phyloP scores from a whole-genome alignment of 768 basidiomycete species.

The Lentinula aciculospora region DNA sequence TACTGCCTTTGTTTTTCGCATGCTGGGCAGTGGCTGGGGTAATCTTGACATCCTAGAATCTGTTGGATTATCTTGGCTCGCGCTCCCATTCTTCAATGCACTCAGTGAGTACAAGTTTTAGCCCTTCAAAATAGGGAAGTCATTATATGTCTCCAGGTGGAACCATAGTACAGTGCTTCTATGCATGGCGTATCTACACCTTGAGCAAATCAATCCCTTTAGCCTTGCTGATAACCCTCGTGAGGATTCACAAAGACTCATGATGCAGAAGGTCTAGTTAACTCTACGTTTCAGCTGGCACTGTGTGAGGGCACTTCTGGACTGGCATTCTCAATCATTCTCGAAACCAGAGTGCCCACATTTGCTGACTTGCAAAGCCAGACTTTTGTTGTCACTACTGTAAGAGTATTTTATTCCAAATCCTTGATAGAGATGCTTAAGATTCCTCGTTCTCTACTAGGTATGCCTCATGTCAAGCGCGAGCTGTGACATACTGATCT shows the following conservation, averaged over 20 bases:
- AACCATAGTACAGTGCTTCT: background rate
- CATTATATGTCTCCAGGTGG: background rate
- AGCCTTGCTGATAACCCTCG: background rate
- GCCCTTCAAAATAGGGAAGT: background rate
- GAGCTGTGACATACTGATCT: background rate
- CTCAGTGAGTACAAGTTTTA: background rate
- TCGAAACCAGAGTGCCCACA: background rate
- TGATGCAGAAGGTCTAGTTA: background rate
- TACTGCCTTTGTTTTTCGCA: background rate
- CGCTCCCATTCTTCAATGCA: background rate
- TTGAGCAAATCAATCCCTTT: background rate
- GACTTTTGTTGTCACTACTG: background rate
- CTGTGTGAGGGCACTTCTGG: background rate
- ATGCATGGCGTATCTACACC: background rate
- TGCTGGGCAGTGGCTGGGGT: background rate
- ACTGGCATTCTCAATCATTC: background rate
- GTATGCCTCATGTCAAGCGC: background rate
- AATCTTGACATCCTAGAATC: background rate
- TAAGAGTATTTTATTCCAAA: background rate
- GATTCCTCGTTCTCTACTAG: background rate
- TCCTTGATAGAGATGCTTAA: background rate
- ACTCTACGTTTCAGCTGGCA: background rate
- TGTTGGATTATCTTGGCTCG: background rate
- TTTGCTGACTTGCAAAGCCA: conserved; percentile 1
- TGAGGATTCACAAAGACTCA: background rate